Base-by-base conservation (phyloP, 2,329 filamentous ascomycete genomes). In the Phymatotrichopsis omnivora region DNA sequence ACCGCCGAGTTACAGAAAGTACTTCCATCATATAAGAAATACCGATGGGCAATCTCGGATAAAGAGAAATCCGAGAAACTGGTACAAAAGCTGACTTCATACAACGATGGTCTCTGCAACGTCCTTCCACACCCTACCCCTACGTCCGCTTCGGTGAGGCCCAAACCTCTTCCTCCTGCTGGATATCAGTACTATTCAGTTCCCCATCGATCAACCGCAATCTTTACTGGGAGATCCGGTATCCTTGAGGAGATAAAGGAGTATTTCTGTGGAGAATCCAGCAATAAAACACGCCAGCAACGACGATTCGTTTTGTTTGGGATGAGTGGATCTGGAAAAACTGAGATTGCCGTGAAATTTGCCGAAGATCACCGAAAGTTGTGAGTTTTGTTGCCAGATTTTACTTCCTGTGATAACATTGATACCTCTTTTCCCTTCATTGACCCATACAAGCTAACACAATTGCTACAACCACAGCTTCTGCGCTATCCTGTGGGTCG, bases 261-360 rank as follows among this genome's bases (percentile, higher is more conserved):
- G 17, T n/a, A 8, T 16, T 17, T 34, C 22, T n/a, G 11, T 34
- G 10, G 22, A 11, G 10, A 34, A 16, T 4, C 16, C 11, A 19
- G 16, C 10, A 16, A 20, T 4, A 20, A 20, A 17, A 10, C 14
- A 38, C 4, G 28, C 5, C 31, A 4, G n/a, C 17, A 20, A 17
- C 31, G 10, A 4, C 14, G 35, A 11, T 34, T 12, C 22, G 31
- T 16, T 4, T 16, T 34, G 12, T 34, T 12, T 45, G 59, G 59
- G 11, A 41, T 62, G 25, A 58, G 60, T 12, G 61, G 60, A 2
- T 56, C 57, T 30, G 60, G 60, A 4, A 62, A 62, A 43, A 62
- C 58, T 0, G 53, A 62, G 22, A 47, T 60, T 23, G 58, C 53
- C 10, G 38, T 56, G 5, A 60, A 56, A 38, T 60, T 58, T 50